Evolutionary conservation across 768 basidiomycete genomes (phyloP).

Genomic region (Tulasnella sp.): DNA sequence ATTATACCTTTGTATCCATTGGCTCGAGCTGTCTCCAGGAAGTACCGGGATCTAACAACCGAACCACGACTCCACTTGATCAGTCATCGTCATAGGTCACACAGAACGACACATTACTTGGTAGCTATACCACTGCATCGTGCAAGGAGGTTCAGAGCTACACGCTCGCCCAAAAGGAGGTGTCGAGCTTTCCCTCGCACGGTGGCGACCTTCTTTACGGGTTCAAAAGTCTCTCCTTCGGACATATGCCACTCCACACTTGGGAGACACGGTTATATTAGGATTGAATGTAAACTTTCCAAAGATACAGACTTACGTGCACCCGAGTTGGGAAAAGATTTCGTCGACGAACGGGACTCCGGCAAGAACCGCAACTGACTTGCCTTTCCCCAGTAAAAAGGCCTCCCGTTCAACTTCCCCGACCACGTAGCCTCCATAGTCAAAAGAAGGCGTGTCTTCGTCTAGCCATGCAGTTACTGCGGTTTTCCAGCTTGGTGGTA

Average conservation of each 20-base stretch:
- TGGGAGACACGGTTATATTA: constrained; percentile 3
- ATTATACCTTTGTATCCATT: constrained; percentile 81
- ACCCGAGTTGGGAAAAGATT: constrained; percentile 80
- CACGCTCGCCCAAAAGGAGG: constrained; percentile 82
- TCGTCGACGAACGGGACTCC: constrained; percentile 95
- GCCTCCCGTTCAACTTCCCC: constrained; percentile 84
- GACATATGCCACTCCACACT: constrained; percentile 91
- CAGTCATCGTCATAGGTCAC: background rate
- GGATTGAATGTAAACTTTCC: background rate
- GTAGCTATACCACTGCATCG: constrained; percentile 96
- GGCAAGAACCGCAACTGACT: constrained; percentile 68
- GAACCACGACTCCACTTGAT: background rate
- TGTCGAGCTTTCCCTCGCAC: constrained; percentile 83
- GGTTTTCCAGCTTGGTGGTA: constrained; percentile 87
- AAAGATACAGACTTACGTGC: constrained; percentile 53
- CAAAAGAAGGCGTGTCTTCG: constrained; percentile 93
- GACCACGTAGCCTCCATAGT: constrained; percentile 94
- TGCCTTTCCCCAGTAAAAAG: constrained; percentile 84
- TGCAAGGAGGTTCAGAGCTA: constrained; percentile 87
- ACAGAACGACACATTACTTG: constrained; percentile 46
- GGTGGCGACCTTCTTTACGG: constrained; percentile 80
- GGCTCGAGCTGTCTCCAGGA: constrained; percentile 67
- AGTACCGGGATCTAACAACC: constrained; percentile 59
- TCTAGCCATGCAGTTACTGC: constrained; percentile 76
- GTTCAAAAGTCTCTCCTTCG: constrained; percentile 76